Base-by-base conservation (phyloP, 108 stramenopile species). In the Thalassiosira profunda region DNA sequence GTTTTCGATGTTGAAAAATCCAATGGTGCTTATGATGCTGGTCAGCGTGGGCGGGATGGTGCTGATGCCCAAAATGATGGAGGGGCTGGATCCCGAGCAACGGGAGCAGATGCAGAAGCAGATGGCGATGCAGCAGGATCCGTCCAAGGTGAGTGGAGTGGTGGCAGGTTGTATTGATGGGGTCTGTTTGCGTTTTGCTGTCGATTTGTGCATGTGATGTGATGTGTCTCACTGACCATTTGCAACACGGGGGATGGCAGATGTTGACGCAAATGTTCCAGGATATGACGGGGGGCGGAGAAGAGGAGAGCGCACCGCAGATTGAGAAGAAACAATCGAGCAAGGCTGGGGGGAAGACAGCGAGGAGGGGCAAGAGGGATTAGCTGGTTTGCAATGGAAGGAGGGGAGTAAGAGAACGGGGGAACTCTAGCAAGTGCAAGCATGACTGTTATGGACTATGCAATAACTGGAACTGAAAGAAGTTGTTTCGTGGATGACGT, bases 1-100 rank as follows among this genome's bases (percentile, higher is more conserved):
- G 26, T 77, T 90, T 43, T 42, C 63, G 21, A 64, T 96, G 56
- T 76, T 96, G 14, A 90, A 93, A 79, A 96, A 93, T 80, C 95
- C 95, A 12, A 96, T 96, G 95, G 34, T 93, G 29, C 51, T 96
- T 26, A 92, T 96, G 90, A 92, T 93, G 92, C 28, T 89, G 3
- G 78, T 92, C 35, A 75, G 68, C 29, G 89, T 68, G 25, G 90
- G 82, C 20, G 47, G 88, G 69, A 87, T 96, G 90, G 68, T 86
- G 30, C 26, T 86, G 30, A 93, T 96, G 95, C 95, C 95, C 4
- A 76, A 90, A 78, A 87, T 96, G 86, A 96, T 96, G 95, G 92
- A 90, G 58, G 81, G 74, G 38, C 36, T 96, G 61, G 92, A 93
- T 66, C 89, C 90, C 1, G 95, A 93, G 62, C 92, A 96, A 80